These are phyloP conservation scores for Penicillium crystallinum DNA, from an alignment of 495 filamentous ascomycete genomes.

Conservation along the genomic window DNA sequence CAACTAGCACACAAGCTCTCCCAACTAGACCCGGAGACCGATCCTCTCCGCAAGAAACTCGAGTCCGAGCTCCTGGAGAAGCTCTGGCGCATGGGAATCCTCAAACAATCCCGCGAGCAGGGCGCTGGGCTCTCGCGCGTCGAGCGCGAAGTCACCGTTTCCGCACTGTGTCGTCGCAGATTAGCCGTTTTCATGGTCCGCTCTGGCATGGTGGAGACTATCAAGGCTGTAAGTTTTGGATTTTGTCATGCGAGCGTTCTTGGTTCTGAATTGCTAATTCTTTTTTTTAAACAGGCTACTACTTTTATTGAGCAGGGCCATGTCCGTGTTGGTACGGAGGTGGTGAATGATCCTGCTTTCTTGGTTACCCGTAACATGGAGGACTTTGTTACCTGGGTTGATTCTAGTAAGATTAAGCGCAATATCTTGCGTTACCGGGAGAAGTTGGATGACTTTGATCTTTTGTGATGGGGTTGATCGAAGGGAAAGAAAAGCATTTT, in stretches of 20 bases:
- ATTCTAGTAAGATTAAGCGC: constrained; percentile 93
- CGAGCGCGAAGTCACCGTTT: constrained; percentile 81
- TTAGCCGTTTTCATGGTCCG: constrained; percentile 85
- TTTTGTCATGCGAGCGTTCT: no score
- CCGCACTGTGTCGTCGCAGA: constrained; percentile 72
- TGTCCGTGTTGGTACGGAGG: constrained; percentile 86
- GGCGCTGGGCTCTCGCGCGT: constrained; percentile 65
- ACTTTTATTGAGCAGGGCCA: constrained; percentile 95
- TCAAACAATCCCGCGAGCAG: constrained; percentile 58
- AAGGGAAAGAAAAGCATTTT: constrained; percentile 20
- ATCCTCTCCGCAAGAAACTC: constrained; percentile 70
- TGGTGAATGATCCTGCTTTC: constrained; percentile 71
- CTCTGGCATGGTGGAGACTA: constrained; percentile 81
- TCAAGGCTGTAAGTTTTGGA: constrained; percentile 55
- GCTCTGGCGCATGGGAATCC: constrained; percentile 82
- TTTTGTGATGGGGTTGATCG: constrained; percentile 50
- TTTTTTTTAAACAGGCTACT: constrained; percentile 42
- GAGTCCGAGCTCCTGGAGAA: constrained; percentile 83
- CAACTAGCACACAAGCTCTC: constrained; percentile 84
- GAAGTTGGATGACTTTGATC: constrained; percentile 94
- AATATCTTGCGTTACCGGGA: constrained; percentile 90
- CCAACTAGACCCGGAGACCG: constrained; percentile 67
- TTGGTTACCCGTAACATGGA: constrained; percentile 69
- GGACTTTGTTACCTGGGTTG: constrained; percentile 96
- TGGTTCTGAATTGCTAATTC: constrained; percentile 6